phyloP scores from a whole-genome alignment of 768 basidiomycete genomes.

The Naganishia onofrii region DNA sequence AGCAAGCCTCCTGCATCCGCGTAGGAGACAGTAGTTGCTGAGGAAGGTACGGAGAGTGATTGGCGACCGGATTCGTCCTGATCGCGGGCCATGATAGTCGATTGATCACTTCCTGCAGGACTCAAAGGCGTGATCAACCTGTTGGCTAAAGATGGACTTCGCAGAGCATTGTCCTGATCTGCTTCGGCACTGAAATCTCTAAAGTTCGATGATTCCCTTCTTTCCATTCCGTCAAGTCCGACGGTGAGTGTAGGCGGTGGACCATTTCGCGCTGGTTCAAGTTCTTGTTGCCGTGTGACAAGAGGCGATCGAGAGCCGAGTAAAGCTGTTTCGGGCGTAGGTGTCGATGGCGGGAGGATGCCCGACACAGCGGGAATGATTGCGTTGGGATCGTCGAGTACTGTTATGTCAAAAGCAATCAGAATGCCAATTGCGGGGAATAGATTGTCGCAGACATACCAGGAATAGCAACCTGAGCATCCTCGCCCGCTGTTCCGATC shows the following conservation, averaged over 20 bases:
- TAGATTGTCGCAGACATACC: conserved; percentile 37
- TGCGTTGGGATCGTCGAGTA: conserved; percentile 30
- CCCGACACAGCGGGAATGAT: conserved; percentile 13
- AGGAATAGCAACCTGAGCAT: conserved; percentile 48
- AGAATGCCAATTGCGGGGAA: neutral
- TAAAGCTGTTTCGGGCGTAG: conserved; percentile 26
- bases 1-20: conserved; percentile 37
- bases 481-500: conserved; percentile 35
- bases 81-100: conserved; percentile 13
- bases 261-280: neutral
- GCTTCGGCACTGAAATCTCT: conserved; percentile 24
- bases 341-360: conserved; percentile 10
- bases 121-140: conserved; percentile 46
- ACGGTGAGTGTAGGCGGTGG: neutral
- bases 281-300: neutral
- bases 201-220: conserved; percentile 17
- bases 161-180: neutral
- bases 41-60: conserved; percentile 35
- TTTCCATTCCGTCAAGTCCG: neutral
- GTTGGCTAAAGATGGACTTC: conserved; percentile 5
- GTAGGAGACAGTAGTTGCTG: conserved; percentile 38
- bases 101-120: conserved; percentile 6
- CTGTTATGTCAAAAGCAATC: neutral
- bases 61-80: conserved; percentile 3
- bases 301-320: conserved; percentile 15